Conservation (phyloP, 2,329 filamentous ascomycete genomes). For the Amphichorda felina region DNA sequence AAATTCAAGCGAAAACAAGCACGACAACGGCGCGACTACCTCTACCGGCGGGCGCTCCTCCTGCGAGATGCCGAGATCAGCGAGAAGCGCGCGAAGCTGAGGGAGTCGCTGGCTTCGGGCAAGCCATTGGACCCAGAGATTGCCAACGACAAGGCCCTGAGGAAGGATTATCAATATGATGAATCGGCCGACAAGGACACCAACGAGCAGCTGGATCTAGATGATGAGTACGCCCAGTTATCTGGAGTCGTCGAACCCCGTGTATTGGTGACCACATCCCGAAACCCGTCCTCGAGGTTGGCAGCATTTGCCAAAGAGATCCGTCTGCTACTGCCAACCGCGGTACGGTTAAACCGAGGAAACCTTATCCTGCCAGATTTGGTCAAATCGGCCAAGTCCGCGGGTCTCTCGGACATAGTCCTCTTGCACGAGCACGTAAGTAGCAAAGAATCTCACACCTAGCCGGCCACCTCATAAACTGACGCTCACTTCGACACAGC, state of each 20-base stretch:
- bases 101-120: slow-evolving; percentile 76
- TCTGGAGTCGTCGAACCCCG: slow-evolving; percentile 87
- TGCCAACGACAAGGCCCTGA: slow-evolving; percentile 73
- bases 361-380: slow-evolving; percentile 81
- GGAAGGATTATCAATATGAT: slow-evolving; percentile 88
- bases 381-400: slow-evolving; percentile 67
- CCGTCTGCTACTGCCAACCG: slow-evolving; percentile 68
- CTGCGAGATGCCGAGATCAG: slow-evolving; percentile 86
- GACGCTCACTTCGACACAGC: too few species aligned
- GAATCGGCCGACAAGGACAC: slow-evolving; percentile 62
- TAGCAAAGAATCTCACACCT: too few species aligned
- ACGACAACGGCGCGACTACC: slow-evolving; percentile 39
- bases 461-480: too few species aligned
- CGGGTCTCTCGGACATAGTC: slow-evolving; percentile 73
- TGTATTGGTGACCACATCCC: slow-evolving; percentile 79
- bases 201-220: slow-evolving; percentile 61
- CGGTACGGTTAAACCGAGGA: slow-evolving; percentile 82
- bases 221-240: slow-evolving; percentile 83
- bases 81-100: slow-evolving; percentile 79
- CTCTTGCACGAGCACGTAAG: slow-evolving; percentile 71
- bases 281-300: slow-evolving; percentile 75
- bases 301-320: slow-evolving; percentile 92
- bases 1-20: slow-evolving; percentile 23
- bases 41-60: slow-evolving; percentile 80
- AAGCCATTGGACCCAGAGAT: slow-evolving; percentile 74